Conservation (phyloP, 371 early-diverging fungal genomes). For the Sporodiniella umbellata region DNA sequence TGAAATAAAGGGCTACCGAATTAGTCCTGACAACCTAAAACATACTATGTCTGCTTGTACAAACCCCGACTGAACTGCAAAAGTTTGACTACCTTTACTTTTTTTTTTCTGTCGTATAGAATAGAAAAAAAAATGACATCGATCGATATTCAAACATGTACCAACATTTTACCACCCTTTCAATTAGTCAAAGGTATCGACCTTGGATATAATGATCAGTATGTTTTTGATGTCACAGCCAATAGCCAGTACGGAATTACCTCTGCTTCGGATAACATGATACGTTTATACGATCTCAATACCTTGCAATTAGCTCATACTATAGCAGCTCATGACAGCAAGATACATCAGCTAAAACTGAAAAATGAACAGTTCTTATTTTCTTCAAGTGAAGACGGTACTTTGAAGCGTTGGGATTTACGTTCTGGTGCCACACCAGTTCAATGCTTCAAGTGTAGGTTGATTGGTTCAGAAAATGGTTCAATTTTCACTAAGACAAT, state of each 20-base stretch:
- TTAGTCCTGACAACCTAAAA: no score
- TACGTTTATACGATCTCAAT: conserved; percentile 64
- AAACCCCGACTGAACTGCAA: neutral
- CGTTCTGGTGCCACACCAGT: conserved; percentile 47
- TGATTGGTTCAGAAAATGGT: neutral
- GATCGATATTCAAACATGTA: conserved; percentile 21
- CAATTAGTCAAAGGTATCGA: conserved; percentile 33
- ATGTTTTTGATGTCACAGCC: conserved; percentile 65
- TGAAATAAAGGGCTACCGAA: no score
- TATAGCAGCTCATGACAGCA: conserved; percentile 49
- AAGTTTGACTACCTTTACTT: neutral
- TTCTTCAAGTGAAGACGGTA: conserved; percentile 62
- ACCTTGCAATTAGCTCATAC: conserved; percentile 46
- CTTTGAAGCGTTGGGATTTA: conserved; percentile 71
- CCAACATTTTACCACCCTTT: conserved; percentile 33
- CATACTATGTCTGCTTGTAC: no score
- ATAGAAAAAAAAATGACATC: conserved; percentile 5
- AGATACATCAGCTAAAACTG: conserved; percentile 60
- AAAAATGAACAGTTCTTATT: conserved; percentile 60
- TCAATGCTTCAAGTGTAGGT: conserved; percentile 60
- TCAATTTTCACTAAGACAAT: neutral
- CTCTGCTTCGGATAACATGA: conserved; percentile 63
- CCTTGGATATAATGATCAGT: conserved; percentile 52
- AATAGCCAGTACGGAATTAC: conserved; percentile 57
- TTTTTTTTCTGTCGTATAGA: conserved; percentile 3